Conservation (phyloP, 2,329 filamentous ascomycete genomes). For the Exophiala phaeomuriformis region DNA sequence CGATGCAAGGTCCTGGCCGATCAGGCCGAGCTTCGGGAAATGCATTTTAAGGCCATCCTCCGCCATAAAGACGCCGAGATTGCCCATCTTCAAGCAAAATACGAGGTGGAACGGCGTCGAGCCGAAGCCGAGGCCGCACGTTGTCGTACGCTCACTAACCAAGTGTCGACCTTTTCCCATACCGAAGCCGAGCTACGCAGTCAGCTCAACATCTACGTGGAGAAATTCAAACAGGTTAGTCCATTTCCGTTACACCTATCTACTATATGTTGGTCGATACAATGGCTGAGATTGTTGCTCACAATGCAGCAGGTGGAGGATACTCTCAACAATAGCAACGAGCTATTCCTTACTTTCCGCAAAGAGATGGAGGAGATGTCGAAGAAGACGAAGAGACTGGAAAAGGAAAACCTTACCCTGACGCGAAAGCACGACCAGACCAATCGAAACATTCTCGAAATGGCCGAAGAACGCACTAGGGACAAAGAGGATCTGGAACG, state of each 20-base stretch:
- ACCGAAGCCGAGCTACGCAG: slow-evolving; percentile 89
- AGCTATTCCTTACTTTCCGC: slow-evolving; percentile 89
- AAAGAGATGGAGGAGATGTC: slow-evolving; percentile 99
- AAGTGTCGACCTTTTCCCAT: slow-evolving; percentile 92
- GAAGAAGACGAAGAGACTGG: slow-evolving; percentile 92
- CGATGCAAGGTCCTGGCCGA: slow-evolving; percentile 94
- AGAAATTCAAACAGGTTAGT: slow-evolving; percentile 98
- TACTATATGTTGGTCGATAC: slow-evolving; percentile 26
- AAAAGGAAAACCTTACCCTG: slow-evolving; percentile 89
- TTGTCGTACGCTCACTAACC: slow-evolving; percentile 76
- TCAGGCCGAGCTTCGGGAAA: slow-evolving; percentile 89
- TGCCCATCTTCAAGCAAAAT: slow-evolving; percentile 79
- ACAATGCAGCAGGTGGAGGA: slow-evolving; percentile 73
- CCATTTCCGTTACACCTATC: slow-evolving; percentile 20
- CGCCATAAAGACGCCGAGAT: slow-evolving; percentile 94
- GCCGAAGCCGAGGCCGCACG: slow-evolving; percentile 74
- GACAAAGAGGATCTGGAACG: slow-evolving; percentile 69
- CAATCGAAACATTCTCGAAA: slow-evolving; percentile 89
- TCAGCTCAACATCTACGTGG: slow-evolving; percentile 95
- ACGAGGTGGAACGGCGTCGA: slow-evolving; percentile 81
- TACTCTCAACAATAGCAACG: slow-evolving; percentile 96
- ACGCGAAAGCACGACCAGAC: slow-evolving; percentile 91
- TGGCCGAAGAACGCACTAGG: slow-evolving; percentile 85
- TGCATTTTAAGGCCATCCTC: slow-evolving; percentile 87
- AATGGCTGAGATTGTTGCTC: slow-evolving; percentile 24